A percentile compares a stretch with the other conserved stretches of the same genome.
Conservation (phyloP, 1,284 basidiomycete species). For the Xerocomus minutiporus region DNA sequence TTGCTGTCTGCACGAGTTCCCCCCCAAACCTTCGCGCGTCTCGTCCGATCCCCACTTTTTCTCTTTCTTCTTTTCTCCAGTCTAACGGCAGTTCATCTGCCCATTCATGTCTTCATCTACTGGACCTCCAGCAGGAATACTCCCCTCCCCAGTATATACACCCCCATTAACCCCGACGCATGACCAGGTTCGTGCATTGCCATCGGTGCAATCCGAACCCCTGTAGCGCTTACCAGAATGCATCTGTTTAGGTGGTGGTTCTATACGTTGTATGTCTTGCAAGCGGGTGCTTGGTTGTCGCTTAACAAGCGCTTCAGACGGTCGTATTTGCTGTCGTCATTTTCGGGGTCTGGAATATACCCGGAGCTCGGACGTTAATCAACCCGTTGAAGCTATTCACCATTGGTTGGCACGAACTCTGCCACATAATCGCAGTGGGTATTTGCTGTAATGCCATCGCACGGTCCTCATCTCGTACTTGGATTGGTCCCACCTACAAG, state of each 20-base stretch:
- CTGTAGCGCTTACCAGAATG: slow-evolving; percentile 26
- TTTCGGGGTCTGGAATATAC: slow-evolving; percentile 78
- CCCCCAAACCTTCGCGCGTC: slow-evolving; percentile 19
- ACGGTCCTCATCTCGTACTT: slow-evolving; percentile 7
- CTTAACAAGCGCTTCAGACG: slow-evolving; percentile 43
- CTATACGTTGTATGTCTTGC: slow-evolving; percentile 64
- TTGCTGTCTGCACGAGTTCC: slow-evolving; percentile 32
- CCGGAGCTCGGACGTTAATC: slow-evolving; percentile 67
- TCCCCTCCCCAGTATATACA: slow-evolving; percentile 22
- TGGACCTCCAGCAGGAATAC: slow-evolving; percentile 32
- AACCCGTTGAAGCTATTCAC: slow-evolving; percentile 79
- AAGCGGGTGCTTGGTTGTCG: slow-evolving; percentile 7
- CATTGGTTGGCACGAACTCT: slow-evolving; percentile 82
- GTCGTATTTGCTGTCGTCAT: slow-evolving; percentile 76
- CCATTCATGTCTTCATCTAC: slow-evolving; percentile 31
- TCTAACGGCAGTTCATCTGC: slow-evolving; percentile 24
- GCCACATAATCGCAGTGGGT: slow-evolving; percentile 69
- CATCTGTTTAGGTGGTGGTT: slow-evolving; percentile 48
- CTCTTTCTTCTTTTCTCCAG: slow-evolving; percentile 6
- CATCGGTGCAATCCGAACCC: slow-evolving; percentile 12
- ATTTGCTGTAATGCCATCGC: slow-evolving; percentile 1
- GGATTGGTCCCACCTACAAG: slow-evolving; percentile 34
- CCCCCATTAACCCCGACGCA: slow-evolving; percentile 35
- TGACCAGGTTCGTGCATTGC: slow-evolving; percentile 39
- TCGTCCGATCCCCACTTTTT: slow-evolving; percentile 19